Evolutionary conservation across 1,139 yeast species (phyloP).

Genomic region (Insectozyma bohioensis): DNA sequence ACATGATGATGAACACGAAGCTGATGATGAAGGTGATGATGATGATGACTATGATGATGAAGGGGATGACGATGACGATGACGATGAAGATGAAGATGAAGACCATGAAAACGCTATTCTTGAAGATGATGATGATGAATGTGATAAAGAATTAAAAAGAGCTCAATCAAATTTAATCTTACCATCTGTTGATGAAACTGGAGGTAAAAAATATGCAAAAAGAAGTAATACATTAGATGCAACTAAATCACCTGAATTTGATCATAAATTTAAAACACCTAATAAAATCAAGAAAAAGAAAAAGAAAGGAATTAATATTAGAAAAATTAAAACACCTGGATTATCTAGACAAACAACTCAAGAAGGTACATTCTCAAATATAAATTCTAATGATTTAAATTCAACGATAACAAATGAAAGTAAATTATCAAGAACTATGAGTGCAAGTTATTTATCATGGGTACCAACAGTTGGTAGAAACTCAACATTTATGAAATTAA

Average conservation of each 20-base stretch:
- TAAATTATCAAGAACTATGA: conserved; percentile 32
- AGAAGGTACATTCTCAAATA: conserved; percentile 10
- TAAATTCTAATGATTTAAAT: conserved; percentile 20
- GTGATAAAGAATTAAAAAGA: conserved; percentile 21
- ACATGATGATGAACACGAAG: conserved; percentile 17
- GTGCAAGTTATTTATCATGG: conserved; percentile 78
- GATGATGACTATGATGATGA: conserved; percentile 17
- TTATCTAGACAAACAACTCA: conserved; percentile 4
- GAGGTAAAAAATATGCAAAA: conserved; percentile 33
- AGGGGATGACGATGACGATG: conserved; percentile 15
- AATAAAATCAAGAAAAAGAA: conserved; percentile 9
- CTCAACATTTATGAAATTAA: conserved; percentile 81
- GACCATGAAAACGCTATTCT: conserved; percentile 11
- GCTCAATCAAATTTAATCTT: conserved; percentile 36
- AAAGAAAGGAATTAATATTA: conserved; percentile 12
- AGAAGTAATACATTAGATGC: conserved; percentile 50
- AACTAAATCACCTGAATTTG: conserved; percentile 21
- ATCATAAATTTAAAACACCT: conserved; percentile 1
- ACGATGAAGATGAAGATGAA: conserved; percentile 17
- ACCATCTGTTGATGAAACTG: conserved; percentile 37
- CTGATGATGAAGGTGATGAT: conserved; percentile 17
- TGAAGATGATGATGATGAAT: conserved; percentile 24
- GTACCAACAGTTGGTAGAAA: conserved; percentile 93
- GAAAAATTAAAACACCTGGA: conserved; percentile 13
- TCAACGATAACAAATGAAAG: conserved; percentile 4